Evolutionary conservation across 2,329 filamentous ascomycete species (phyloP).

Genomic region (Pleomassaria siparia): DNA sequence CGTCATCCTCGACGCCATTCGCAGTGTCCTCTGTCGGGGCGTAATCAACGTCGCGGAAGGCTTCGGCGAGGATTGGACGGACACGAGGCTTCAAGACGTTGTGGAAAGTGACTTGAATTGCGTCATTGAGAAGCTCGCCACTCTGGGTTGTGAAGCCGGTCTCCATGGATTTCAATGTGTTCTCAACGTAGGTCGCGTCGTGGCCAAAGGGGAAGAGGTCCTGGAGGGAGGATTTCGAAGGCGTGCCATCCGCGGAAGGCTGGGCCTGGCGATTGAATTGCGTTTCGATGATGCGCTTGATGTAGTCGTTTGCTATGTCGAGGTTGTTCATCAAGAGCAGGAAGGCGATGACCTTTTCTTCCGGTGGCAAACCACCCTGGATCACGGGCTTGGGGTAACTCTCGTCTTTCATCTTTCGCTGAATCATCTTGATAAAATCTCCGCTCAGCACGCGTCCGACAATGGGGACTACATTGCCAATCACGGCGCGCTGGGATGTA

Average conservation of each 20-base stretch:
- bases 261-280: slow-evolving; percentile 54
- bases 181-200: slow-evolving; percentile 70
- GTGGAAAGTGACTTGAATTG: slow-evolving; percentile 81
- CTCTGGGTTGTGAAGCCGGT: slow-evolving; percentile 75
- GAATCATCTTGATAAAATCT: slow-evolving; percentile 96
- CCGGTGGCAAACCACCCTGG: slow-evolving; percentile 80
- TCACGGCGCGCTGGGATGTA: slow-evolving; percentile 78
- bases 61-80: slow-evolving; percentile 79
- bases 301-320: slow-evolving; percentile 88
- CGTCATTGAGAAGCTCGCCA: slow-evolving; percentile 79
- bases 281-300: slow-evolving; percentile 77
- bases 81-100: slow-evolving; percentile 84
- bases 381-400: slow-evolving; percentile 80
- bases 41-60: slow-evolving; percentile 92
- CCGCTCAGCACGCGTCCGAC: slow-evolving; percentile 78
- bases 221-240: slow-evolving; percentile 42
- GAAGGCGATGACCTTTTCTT: slow-evolving; percentile 85
- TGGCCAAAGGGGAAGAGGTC: slow-evolving; percentile 79
- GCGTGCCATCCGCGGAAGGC: slow-evolving; percentile 45
- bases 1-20: slow-evolving; percentile 45
- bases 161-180: slow-evolving; percentile 68
- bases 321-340: slow-evolving; percentile 94
- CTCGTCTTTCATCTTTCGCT: slow-evolving; percentile 96
- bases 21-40: slow-evolving; percentile 58
- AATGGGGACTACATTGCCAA: slow-evolving; percentile 75